These are phyloP conservation scores for Penicillium sp. DNA, from an alignment of 2,329 filamentous ascomycete genomes.

Conservation along the genomic window DNA sequence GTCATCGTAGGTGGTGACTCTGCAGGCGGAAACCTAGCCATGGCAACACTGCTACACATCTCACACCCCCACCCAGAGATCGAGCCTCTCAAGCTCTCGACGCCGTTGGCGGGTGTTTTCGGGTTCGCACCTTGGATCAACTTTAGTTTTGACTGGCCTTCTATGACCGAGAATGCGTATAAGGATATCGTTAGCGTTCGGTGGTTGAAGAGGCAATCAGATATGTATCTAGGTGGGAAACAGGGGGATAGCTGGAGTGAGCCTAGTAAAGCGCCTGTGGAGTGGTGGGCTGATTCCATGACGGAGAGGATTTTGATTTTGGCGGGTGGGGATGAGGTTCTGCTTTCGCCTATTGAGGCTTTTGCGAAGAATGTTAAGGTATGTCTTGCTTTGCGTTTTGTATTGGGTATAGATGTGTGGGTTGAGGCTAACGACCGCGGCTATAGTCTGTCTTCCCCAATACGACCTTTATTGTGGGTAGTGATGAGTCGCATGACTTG, in stretches of 20 bases:
- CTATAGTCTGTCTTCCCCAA: constrained; percentile 31
- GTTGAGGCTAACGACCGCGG: not conserved
- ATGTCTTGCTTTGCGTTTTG: not conserved
- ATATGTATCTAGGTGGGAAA: constrained; percentile 46
- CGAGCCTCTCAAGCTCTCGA: constrained; percentile 37
- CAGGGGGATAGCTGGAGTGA: constrained; percentile 53
- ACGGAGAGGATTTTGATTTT: constrained; percentile 53
- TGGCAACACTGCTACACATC: constrained; percentile 35
- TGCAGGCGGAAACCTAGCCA: constrained; percentile 42
- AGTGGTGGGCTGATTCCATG: constrained; percentile 55
- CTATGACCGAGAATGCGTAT: constrained; percentile 46
- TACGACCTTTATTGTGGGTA: constrained; percentile 28
- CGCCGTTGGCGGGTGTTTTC: constrained; percentile 47
- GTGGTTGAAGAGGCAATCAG: constrained; percentile 45
- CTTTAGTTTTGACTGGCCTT: constrained; percentile 45
- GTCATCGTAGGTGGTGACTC: constrained; percentile 44
- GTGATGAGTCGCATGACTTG: constrained; percentile 32
- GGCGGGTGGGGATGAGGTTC: constrained; percentile 55
- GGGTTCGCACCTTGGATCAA: constrained; percentile 59
- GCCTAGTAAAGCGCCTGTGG: constrained; percentile 46
- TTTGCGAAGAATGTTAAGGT: constrained; percentile 37
- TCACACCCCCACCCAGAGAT: constrained; percentile 58
- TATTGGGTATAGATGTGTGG: not conserved
- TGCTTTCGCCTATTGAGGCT: constrained; percentile 42
- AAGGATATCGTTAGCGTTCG: constrained; percentile 51